Percentiles rank a stretch among this genome's conserved stretches.
Conservation (phyloP, 1,284 basidiomycete genomes). For the Fistulina hepatica region DNA sequence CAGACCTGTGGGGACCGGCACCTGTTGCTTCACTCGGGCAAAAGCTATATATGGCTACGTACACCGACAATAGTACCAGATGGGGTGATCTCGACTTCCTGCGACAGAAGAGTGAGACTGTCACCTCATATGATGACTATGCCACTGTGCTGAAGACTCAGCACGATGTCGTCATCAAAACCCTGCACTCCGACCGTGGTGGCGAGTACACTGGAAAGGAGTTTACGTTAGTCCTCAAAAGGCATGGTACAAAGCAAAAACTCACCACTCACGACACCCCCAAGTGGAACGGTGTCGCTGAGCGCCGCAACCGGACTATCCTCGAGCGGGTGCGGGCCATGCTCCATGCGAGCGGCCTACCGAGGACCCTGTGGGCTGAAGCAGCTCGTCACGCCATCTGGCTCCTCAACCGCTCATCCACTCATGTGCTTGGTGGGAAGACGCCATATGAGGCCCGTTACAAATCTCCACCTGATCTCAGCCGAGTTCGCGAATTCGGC, state of each 20-base stretch:
- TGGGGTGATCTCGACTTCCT: too few relatives aligned
- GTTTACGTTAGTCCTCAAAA: constrained; percentile 13
- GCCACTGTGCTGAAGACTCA: constrained; percentile 14
- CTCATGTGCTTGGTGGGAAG: constrained; percentile 14
- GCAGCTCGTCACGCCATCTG: constrained; percentile 19
- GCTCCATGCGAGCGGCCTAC: constrained; percentile 13
- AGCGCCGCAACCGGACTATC: constrained; percentile 17
- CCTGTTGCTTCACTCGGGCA: constrained; percentile 6
- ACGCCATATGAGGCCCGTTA: constrained; percentile 21
- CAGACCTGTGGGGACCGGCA: constrained; percentile 5
- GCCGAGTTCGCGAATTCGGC: constrained; percentile 18
- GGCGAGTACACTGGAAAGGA: constrained; percentile 16
- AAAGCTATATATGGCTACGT: constrained; percentile 1
- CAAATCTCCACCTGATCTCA: constrained; percentile 20
- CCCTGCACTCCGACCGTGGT: constrained; percentile 18
- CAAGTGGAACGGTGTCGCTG: constrained; percentile 20
- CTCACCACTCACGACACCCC: constrained; percentile 19
- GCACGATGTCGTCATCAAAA: constrained; percentile 15
- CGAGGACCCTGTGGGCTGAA: constrained; percentile 21
- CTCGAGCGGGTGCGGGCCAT: constrained; percentile 16
- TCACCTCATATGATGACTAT: constrained; percentile 12
- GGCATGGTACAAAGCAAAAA: constrained; percentile 13
- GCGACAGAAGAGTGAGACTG: constrained; percentile 16
- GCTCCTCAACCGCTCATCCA: constrained; percentile 22
- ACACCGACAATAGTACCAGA: constrained; percentile 5